Base-by-base conservation (phyloP, 768 basidiomycete genomes). In the Cyclocybe aegerita region DNA sequence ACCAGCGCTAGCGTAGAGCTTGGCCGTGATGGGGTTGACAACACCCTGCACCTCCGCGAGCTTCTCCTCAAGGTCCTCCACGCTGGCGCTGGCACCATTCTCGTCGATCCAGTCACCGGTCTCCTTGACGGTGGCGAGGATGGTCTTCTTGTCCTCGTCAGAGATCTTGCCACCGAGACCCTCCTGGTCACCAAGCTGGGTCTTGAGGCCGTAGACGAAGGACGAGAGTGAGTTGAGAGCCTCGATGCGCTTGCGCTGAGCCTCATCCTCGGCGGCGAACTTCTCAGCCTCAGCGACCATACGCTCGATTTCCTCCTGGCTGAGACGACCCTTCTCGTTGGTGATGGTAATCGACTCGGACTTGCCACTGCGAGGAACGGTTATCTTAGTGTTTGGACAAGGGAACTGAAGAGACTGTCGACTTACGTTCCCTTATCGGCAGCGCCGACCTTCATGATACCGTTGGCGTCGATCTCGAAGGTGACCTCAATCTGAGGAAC, bases 401-500 rank as follows among this genome's bases (percentile, higher is more conserved):
- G 1, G 9, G 7, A 43, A 4, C 43, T 38, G 38, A 33, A 15
- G 29, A 43, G 14, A 16, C 12, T 7, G 7, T 3, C 1, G 6
- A 79, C 81, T 74, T 64, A 81, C 90, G 92, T 96, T 68, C 90
- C 93, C 88, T 96, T 96, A 69, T 97, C 94, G 33, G 88, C 79
- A 9, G 93, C 95, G 39, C 80, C 79, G 46, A 98, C 93, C 70
- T 92, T 95, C 86, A 97, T 88, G 61, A 96, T 95, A 77, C 90
- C 91, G 68, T 93, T 92, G 64, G 92, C 89, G 59, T 94, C 93
- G 63, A 96, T 89, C 73, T 96, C 93, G 65, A 98, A 98, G 11
- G 89, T 86, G 45, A 98, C 95, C 71, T 98, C 95, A 48, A 98
- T 95, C 58, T 98, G 96, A 64, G 96, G 96, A 45, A 94, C 91